Conservation (phyloP, 1,284 basidiomycete genomes). For the Puccinia triticina region DNA sequence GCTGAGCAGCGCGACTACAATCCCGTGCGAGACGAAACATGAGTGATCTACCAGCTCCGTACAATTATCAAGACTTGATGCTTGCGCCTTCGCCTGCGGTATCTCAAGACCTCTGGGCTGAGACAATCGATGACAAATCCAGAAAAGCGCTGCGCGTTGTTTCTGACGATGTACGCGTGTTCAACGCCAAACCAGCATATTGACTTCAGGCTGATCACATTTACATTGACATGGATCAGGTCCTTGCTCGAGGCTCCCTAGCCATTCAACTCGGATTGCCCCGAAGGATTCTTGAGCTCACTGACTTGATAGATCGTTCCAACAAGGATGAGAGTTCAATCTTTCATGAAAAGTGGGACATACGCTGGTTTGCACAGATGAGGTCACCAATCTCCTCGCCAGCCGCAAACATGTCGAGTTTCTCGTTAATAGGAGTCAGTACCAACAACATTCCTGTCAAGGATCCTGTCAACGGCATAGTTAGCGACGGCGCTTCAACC, state of each 20-base stretch:
- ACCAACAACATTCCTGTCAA: background rate
- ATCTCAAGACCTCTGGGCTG: constrained; percentile 40
- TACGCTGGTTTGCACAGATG: constrained; percentile 20
- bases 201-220: background rate
- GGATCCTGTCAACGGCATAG: constrained; percentile 16
- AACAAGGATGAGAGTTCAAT: constrained; percentile 44
- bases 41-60: background rate
- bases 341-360: constrained; percentile 50
- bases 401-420: constrained; percentile 19
- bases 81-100: constrained; percentile 25
- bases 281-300: constrained; percentile 46
- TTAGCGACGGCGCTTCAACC: constrained; percentile 19
- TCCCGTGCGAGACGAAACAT: background rate
- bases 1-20: too few species aligned
- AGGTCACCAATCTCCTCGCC: constrained; percentile 13
- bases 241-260: constrained; percentile 23
- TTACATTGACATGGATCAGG: background rate
- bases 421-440: constrained; percentile 38
- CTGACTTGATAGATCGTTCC: constrained; percentile 33
- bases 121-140: constrained; percentile 39
- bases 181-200: background rate
- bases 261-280: constrained; percentile 39
- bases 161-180: constrained; percentile 34
- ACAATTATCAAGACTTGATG: constrained; percentile 14
- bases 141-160: constrained; percentile 39